Percentiles rank a stretch among this genome's conserved stretches.
Evolutionary conservation across 2,329 filamentous ascomycete species (phyloP).

Genomic region (Diatrype stigma): DNA sequence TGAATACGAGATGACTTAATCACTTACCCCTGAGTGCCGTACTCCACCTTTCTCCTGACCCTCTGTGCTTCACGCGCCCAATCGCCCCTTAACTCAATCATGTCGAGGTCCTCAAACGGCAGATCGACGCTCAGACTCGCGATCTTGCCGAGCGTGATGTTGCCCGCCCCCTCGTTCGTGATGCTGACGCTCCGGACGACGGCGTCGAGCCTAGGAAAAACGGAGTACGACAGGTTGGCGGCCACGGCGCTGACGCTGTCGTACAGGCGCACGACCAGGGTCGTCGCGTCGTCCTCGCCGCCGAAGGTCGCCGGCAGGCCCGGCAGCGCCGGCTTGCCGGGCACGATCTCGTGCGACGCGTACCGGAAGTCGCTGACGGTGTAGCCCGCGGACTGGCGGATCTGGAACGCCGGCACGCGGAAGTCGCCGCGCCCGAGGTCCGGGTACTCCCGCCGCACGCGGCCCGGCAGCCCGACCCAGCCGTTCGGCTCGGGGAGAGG

Average conservation of each 20-base stretch:
- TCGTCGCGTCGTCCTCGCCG: slow-evolving; percentile 50
- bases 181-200: slow-evolving; percentile 58
- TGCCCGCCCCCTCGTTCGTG: slow-evolving; percentile 51
- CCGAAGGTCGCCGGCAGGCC: slow-evolving; percentile 60
- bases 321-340: slow-evolving; percentile 52
- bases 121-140: slow-evolving; percentile 47
- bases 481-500: slow-evolving; percentile 41
- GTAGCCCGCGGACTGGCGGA: slow-evolving; percentile 54
- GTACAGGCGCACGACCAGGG: slow-evolving; percentile 52
- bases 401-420: slow-evolving; percentile 56
- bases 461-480: slow-evolving; percentile 47
- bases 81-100: slow-evolving; percentile 59
- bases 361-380: slow-evolving; percentile 58
- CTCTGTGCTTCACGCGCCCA: slow-evolving; percentile 57
- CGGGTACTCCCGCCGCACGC: slow-evolving; percentile 57
- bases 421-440: slow-evolving; percentile 62
- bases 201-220: slow-evolving; percentile 59
- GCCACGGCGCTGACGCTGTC: slow-evolving; percentile 56
- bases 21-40: slow-evolving; percentile 49
- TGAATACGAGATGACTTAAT: slow-evolving; percentile 16
- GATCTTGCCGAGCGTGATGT: slow-evolving; percentile 57
- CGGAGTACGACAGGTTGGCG: slow-evolving; percentile 57
- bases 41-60: slow-evolving; percentile 51
- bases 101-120: slow-evolving; percentile 55
- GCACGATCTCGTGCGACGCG: slow-evolving; percentile 48